phyloP scores from a whole-genome alignment of 225 moss, liverwort and hornwort genomes.

The Neckera pumila region DNA sequence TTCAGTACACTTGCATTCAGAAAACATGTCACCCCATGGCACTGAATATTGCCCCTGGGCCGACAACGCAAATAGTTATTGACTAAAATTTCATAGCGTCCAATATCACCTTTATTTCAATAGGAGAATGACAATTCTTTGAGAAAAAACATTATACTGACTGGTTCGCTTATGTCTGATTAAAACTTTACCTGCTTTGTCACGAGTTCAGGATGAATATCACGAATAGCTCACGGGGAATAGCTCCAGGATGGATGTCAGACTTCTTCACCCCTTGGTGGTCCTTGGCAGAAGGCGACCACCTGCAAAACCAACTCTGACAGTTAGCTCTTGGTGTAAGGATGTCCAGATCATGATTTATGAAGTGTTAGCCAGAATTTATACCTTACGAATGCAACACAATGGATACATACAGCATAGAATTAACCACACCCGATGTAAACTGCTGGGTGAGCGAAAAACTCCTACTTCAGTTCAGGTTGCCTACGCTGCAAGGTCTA shows the following conservation, averaged over 20 bases:
- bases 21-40: background rate
- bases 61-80: background rate
- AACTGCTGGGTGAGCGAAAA: background rate
- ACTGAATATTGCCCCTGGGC: background rate
- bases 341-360: background rate
- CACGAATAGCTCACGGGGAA: background rate
- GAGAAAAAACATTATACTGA: background rate
- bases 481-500: background rate
- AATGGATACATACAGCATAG: background rate
- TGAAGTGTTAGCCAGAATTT: background rate
- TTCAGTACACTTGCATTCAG: background rate
- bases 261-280: background rate
- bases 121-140: background rate
- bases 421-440: background rate
- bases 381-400: background rate
- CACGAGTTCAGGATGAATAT: background rate
- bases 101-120: background rate
- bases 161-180: background rate
- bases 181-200: background rate
- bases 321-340: background rate
- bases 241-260: background rate
- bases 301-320: conserved; percentile 9
- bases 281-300: background rate
- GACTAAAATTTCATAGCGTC: background rate
- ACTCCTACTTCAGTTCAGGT: background rate